Evolutionary conservation across 2,329 filamentous ascomycete genomes (phyloP), one percentile per base, ranked within the genome.

Genomic region (Fusarium globosum): DNA sequence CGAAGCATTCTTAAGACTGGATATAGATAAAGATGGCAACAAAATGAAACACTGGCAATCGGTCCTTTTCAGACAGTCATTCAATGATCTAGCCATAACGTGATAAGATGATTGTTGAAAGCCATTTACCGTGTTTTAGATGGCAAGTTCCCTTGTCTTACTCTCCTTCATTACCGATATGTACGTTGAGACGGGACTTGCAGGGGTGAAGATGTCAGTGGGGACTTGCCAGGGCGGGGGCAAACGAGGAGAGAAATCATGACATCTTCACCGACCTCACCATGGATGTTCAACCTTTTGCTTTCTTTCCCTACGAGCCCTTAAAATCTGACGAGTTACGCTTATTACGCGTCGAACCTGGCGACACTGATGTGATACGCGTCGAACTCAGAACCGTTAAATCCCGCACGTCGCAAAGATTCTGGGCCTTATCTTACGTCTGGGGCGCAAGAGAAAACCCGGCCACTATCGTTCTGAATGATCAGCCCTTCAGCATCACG

Each of bases 371-470:
- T 0, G 4, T n/a, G 0, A 55, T 68, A 10, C 12, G 12, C 0
- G 16, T 68, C 1, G 30, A 55, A 0, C 38, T 63, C 1, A 21
- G 3, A 1, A 68, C 39, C 0, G 12, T 63, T 9, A 18, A 39
- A 4, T 26, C 12, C 13, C 26, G 15, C 14, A 18, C 38, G 0
- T 9, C 8, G 1, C 65, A 61, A 39, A 4, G 3, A 0, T 73
- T 73, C 15, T 72, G 59, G 65, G 70, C 70, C 1, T 9, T 72
- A 11, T 72, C 65, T 4, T 73, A 72, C 14, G 69, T 72, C 13
- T 72, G 69, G 70, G 56, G 70, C 5, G 13, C 60, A 1, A 28
- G 23, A 30, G 51, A 59, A 21, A 49, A 66, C 13, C 70, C 65
- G 6, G 35, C 26, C 2, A 26, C 10, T 1, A 48, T 73, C 4